phyloP scores from a whole-genome alignment of 768 basidiomycete species.

The Leccinum fibrillosum region DNA sequence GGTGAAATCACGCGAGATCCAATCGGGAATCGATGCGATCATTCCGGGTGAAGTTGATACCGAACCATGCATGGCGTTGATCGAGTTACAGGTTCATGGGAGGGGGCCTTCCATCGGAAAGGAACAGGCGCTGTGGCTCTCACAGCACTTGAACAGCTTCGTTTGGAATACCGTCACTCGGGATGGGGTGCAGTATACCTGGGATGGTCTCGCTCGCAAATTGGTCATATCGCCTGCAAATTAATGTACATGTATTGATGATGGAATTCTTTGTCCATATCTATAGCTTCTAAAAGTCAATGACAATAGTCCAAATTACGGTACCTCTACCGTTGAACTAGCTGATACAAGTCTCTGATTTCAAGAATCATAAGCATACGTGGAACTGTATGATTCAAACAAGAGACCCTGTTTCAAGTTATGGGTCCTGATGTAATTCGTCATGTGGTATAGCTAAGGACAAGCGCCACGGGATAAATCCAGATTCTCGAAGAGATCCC shows the following conservation, averaged over 20 bases:
- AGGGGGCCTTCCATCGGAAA: not conserved
- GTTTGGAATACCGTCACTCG: slow-evolving; percentile 5
- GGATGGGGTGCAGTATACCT: slow-evolving; percentile 3
- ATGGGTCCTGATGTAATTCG: not conserved
- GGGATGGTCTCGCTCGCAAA: not conserved
- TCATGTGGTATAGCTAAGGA: not conserved
- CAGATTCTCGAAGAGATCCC: not conserved
- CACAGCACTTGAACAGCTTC: slow-evolving; percentile 1
- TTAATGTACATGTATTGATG: not conserved
- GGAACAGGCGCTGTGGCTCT: slow-evolving; percentile 5
- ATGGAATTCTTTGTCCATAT: not conserved
- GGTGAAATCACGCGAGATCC: slow-evolving; percentile 3
- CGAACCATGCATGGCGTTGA: slow-evolving; percentile 2
- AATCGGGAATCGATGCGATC: not conserved
- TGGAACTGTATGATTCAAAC: not conserved
- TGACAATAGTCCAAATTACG: not conserved
- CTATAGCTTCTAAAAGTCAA: not conserved
- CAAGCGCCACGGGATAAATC: not conserved
- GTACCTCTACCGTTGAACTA: not conserved
- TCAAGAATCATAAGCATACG: not conserved
- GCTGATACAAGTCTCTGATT: not conserved
- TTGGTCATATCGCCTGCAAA: not conserved
- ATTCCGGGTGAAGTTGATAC: not conserved
- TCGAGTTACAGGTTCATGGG: slow-evolving; percentile 5
- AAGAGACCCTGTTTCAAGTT: not conserved